Conservation (phyloP, 2,329 filamentous ascomycete species). For the Torrubiellomyces zombiae region DNA sequence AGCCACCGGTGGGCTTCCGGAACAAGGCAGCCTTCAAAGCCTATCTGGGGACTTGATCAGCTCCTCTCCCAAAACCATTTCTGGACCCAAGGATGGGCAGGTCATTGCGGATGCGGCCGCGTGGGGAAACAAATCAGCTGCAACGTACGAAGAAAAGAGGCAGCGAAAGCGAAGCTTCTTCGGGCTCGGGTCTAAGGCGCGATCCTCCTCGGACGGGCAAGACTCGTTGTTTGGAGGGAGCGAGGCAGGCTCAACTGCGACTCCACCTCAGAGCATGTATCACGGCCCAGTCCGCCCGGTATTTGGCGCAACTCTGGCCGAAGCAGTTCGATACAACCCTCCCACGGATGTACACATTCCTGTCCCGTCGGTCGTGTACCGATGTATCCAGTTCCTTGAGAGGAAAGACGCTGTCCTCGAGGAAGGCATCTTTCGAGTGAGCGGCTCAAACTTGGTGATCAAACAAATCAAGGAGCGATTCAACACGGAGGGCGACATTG, state of each 20-base stretch:
- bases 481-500: slow-evolving; percentile 82
- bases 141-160: slow-evolving; percentile 57
- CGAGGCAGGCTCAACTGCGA: slow-evolving; percentile 26
- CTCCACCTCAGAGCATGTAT: slow-evolving; percentile 23
- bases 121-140: slow-evolving; percentile 62
- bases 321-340: slow-evolving; percentile 69
- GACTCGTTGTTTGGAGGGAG: slow-evolving; percentile 37
- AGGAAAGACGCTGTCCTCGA: slow-evolving; percentile 66
- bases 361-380: slow-evolving; percentile 83
- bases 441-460: slow-evolving; percentile 91
- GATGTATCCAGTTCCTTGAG: slow-evolving; percentile 85
- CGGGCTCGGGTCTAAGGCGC: slow-evolving; percentile 46
- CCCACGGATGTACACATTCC: slow-evolving; percentile 58
- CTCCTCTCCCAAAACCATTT: slow-evolving; percentile 42
- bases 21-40: slow-evolving; percentile 17
- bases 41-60: slow-evolving; percentile 17
- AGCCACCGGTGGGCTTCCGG: slow-evolving; percentile 16
- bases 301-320: slow-evolving; percentile 71
- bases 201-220: slow-evolving; percentile 40
- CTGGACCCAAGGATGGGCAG: slow-evolving; percentile 67
- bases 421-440: slow-evolving; percentile 92
- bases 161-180: slow-evolving; percentile 65
- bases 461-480: slow-evolving; percentile 83
- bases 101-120: slow-evolving; percentile 67
- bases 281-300: slow-evolving; percentile 48